Conservation (phyloP, 176 grass and related monocot genomes). For the Urochloa ruziziensis region DNA sequence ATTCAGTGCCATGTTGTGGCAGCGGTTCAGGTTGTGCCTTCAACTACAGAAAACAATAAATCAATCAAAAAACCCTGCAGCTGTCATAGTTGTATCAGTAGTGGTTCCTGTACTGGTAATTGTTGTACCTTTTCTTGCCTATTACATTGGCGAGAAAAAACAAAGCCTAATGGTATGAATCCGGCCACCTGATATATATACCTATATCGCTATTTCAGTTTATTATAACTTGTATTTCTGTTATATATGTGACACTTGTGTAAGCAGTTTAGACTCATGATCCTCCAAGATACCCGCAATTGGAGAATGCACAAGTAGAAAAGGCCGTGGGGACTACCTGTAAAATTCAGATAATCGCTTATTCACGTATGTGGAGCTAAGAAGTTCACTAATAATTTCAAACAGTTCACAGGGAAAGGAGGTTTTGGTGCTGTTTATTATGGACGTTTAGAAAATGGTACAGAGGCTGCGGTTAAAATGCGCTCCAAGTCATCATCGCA, state of each 20-base stretch:
- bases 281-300: too few relatives aligned
- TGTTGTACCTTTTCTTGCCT: neutral
- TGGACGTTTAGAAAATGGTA: conserved; percentile 14
- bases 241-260: neutral
- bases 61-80: neutral
- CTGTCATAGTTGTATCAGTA: neutral
- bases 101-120: neutral
- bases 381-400: conserved; percentile 33
- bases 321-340: neutral
- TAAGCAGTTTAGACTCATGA: neutral
- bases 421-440: conserved; percentile 41
- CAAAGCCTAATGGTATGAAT: neutral
- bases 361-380: neutral
- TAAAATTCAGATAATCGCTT: neutral
- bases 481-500: neutral
- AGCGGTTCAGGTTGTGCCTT: too few relatives aligned
- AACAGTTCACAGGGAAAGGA: conserved; percentile 25
- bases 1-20: too few relatives aligned
- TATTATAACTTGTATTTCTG: neutral
- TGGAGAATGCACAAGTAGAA: too few relatives aligned
- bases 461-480: conserved; percentile 27
- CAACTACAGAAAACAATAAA: neutral
- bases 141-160: neutral
- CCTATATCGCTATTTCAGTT: neutral
- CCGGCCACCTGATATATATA: neutral